Conservation (phyloP, 2,329 filamentous ascomycete species). For the Juglanconis oblonga region DNA sequence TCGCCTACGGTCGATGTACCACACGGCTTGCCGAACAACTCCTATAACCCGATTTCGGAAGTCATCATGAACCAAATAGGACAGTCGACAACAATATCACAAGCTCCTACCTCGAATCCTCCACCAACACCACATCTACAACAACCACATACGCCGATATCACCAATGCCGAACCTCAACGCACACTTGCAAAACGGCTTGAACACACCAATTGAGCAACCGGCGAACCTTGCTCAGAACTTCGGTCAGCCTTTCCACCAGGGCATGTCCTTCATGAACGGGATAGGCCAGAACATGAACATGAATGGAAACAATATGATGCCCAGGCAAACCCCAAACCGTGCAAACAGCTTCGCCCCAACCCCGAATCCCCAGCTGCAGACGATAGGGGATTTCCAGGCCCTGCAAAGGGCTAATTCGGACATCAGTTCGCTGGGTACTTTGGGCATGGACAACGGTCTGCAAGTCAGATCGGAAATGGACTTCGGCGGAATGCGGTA, state of each 20-base stretch:
- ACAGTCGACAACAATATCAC: constrained; percentile 26
- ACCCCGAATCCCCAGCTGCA: constrained; percentile 35
- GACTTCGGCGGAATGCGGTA: constrained; percentile 39
- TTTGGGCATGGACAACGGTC: constrained; percentile 31
- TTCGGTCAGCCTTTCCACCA: constrained; percentile 26
- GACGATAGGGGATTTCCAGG: constrained; percentile 49
- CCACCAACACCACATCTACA: constrained; percentile 27
- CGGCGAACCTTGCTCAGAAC: constrained; percentile 29
- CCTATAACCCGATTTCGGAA: constrained; percentile 48
- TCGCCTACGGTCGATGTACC: constrained; percentile 51
- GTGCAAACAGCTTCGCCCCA: constrained; percentile 39
- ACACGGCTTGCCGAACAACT: constrained; percentile 36
- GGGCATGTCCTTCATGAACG: constrained; percentile 21
- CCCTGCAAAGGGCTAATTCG: constrained; percentile 42
- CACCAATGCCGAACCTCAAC: constrained; percentile 31
- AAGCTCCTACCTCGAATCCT: constrained; percentile 11
- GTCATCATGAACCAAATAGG: constrained; percentile 52
- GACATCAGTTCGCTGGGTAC: constrained; percentile 35
- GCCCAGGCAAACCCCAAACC: constrained; percentile 33
- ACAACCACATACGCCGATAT: constrained; percentile 30
- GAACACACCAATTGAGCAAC: constrained; percentile 29
- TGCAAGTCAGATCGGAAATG: constrained; percentile 32
- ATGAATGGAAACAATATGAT: constrained; percentile 25
- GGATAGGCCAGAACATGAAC: constrained; percentile 20
- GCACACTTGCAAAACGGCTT: constrained; percentile 33